Evolutionary conservation across 805 yeast species (phyloP).

Genomic region (Henningerozyma blattae): DNA sequence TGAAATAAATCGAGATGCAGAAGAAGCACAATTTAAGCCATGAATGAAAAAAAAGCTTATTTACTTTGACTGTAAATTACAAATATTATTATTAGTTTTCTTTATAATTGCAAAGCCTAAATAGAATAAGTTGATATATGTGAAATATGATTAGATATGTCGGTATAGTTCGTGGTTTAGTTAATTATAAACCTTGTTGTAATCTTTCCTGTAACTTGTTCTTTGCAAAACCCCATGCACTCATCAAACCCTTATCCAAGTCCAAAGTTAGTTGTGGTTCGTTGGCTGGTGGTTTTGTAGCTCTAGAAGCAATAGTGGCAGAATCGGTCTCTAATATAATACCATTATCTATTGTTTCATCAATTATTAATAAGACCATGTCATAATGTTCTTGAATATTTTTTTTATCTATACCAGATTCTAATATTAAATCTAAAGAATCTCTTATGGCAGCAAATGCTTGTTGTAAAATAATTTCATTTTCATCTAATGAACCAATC

Average conservation of each 20-base stretch:
- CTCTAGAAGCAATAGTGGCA: constrained; percentile 76
- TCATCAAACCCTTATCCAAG: constrained; percentile 65
- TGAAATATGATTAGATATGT: too few relatives aligned
- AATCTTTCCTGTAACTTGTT: constrained; percentile 50
- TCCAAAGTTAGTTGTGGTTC: constrained; percentile 54
- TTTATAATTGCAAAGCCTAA: too few relatives aligned
- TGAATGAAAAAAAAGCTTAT: too few relatives aligned
- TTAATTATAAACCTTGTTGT: constrained; percentile 29
- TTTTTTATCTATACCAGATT: constrained; percentile 56
- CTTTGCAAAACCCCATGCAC: constrained; percentile 80
- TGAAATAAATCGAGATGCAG: too few relatives aligned
- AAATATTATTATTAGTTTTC: too few relatives aligned
- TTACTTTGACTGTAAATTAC: too few relatives aligned
- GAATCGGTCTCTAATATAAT: constrained; percentile 85
- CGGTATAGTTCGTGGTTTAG: not conserved
- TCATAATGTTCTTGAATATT: constrained; percentile 76
- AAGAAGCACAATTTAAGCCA: too few relatives aligned
- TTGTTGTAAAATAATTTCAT: constrained; percentile 68
- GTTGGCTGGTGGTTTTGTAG: constrained; percentile 71
- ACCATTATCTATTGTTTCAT: constrained; percentile 91
- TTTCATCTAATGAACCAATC: constrained; percentile 66
- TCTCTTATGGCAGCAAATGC: constrained; percentile 70
- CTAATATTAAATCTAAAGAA: constrained; percentile 65
- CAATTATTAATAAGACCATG: constrained; percentile 72
- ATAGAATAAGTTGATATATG: too few relatives aligned